phyloP scores from a whole-genome alignment of 73 alveolate genomes.

The Stentor roeselii region DNA sequence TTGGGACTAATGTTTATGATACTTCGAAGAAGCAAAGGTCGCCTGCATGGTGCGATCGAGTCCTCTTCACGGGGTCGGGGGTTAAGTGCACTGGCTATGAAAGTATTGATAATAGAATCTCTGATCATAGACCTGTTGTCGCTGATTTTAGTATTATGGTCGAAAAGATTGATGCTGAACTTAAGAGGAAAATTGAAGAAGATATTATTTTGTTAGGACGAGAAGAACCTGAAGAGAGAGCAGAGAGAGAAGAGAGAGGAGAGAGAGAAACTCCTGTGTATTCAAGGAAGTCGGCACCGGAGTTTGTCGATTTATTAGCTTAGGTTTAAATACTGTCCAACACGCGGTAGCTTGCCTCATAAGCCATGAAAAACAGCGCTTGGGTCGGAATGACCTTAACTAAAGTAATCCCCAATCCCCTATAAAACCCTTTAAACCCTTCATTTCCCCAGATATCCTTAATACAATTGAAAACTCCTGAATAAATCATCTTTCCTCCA shows the following conservation, averaged over 20 bases:
- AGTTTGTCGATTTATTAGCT: neutral
- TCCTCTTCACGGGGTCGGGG: conserved; percentile 36
- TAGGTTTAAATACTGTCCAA: neutral
- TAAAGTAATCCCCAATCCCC: conserved; percentile 17
- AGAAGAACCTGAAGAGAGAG: neutral
- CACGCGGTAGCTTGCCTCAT: conserved; percentile 11
- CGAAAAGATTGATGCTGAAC: conserved; percentile 29
- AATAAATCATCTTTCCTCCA: conserved; percentile 11
- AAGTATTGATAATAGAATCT: conserved; percentile 29
- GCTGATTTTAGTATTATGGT: conserved; percentile 31
- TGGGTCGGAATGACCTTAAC: conserved; percentile 11
- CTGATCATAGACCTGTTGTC: conserved; percentile 60
- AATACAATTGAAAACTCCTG: neutral
- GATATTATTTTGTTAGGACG: conserved; percentile 11
- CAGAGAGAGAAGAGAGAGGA: neutral
- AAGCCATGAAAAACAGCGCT: neutral
- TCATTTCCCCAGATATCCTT: neutral
- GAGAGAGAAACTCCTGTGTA: neutral
- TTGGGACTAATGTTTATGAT: conserved; percentile 68
- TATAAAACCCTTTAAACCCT: conserved; percentile 7
- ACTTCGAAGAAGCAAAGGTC: conserved; percentile 75
- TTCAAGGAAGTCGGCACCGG: neutral
- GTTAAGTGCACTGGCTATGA: neutral
- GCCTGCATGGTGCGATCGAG: conserved; percentile 97
- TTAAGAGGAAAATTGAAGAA: conserved; percentile 32